Conservation (phyloP, 257 asterid species). For the Vinca minor region DNA sequence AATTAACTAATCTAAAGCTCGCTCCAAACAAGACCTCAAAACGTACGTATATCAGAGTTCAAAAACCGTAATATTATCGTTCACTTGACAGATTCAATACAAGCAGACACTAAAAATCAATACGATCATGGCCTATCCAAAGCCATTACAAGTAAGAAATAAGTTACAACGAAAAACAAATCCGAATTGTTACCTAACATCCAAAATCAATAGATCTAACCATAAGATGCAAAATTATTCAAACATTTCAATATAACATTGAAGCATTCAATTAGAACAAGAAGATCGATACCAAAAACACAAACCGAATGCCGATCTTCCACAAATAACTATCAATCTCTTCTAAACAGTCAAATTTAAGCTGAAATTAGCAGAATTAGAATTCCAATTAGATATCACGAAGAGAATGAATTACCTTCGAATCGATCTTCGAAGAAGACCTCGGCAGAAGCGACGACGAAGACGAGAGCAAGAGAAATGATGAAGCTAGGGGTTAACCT, state of each 20-base stretch:
- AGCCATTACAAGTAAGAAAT: neutral
- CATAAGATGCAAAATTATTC: neutral
- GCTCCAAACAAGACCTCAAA: neutral
- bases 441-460: conserved; percentile 50
- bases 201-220: conserved; percentile 11
- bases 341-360: neutral
- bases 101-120: neutral
- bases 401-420: conserved; percentile 38
- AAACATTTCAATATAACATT: neutral
- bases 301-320: conserved; percentile 7
- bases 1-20: neutral
- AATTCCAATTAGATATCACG: neutral
- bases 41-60: neutral
- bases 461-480: conserved; percentile 39
- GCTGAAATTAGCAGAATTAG: neutral
- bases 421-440: conserved; percentile 90
- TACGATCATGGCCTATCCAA: neutral
- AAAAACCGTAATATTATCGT: neutral
- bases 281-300: conserved; percentile 22
- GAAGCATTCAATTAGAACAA: conserved; percentile 13
- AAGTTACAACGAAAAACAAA: neutral
- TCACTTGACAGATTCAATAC: neutral
- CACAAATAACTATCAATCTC: conserved; percentile 2
- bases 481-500: conserved; percentile 38
- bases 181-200: neutral